Conservation (phyloP, 116 monocot species). For the Trichopus zeylanicus region DNA sequence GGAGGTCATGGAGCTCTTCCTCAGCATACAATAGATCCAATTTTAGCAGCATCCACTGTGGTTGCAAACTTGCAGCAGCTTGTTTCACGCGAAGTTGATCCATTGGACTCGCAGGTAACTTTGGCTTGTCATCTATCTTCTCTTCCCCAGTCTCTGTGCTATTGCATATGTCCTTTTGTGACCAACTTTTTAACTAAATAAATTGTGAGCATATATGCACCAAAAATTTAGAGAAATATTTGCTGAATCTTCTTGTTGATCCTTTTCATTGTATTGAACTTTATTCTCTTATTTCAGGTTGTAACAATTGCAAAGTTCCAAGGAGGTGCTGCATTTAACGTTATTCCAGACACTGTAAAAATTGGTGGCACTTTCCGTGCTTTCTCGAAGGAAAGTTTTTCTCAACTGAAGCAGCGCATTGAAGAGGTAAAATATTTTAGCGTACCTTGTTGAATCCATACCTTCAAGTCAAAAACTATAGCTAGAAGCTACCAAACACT, state of each 20-base stretch:
- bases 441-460: too few relatives aligned
- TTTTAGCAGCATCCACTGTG: slow-evolving; percentile 66
- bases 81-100: slow-evolving; percentile 82
- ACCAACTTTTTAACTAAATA: too few relatives aligned
- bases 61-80: slow-evolving; percentile 78
- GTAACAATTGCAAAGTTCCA: slow-evolving; percentile 60
- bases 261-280: not conserved
- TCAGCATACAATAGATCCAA: slow-evolving; percentile 32
- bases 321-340: slow-evolving; percentile 56
- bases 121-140: too few relatives aligned
- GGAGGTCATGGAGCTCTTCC: slow-evolving; percentile 15
- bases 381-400: slow-evolving; percentile 48
- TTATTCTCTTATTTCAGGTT: slow-evolving; percentile 21
- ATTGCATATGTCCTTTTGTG: too few relatives aligned
- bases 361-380: slow-evolving; percentile 71
- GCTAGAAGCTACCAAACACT: too few relatives aligned
- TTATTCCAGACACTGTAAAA: slow-evolving; percentile 62
- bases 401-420: slow-evolving; percentile 41
- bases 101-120: slow-evolving; percentile 82
- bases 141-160: too few relatives aligned
- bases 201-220: too few relatives aligned
- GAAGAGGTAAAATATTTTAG: slow-evolving; percentile 33
- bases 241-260: too few relatives aligned
- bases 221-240: too few relatives aligned
- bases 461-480: too few relatives aligned